Evolutionary conservation across 306 rosid species (phyloP).

Genomic region (Vachellia pachyceras): DNA sequence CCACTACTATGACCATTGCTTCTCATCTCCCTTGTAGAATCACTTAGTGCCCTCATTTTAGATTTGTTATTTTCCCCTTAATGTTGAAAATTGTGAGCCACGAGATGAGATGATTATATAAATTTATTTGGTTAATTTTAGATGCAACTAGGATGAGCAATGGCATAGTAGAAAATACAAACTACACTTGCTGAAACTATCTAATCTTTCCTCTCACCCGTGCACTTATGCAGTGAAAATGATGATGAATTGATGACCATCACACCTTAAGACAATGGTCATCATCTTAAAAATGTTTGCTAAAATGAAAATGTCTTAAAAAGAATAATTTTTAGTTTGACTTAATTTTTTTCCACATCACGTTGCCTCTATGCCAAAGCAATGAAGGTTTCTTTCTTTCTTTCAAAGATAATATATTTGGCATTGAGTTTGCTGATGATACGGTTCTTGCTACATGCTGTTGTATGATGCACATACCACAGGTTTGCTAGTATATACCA

Average conservation of each 20-base stretch:
- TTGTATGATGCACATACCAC: not conserved
- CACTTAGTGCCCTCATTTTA: not conserved
- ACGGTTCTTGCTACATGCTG: constrained; percentile 1
- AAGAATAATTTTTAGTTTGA: constrained; percentile 12
- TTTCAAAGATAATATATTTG: constrained; percentile 2
- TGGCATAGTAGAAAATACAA: not conserved
- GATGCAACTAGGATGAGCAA: constrained; percentile 13
- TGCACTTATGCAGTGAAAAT: not conserved
- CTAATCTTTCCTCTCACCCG: not conserved
- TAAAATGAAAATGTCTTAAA: too few species aligned
- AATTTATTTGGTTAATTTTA: not conserved
- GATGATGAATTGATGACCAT: not conserved
- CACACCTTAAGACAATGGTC: not conserved
- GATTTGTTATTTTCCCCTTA: not conserved
- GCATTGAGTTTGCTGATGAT: not conserved
- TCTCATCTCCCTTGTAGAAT: constrained; percentile 6
- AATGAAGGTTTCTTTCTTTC: constrained; percentile 3
- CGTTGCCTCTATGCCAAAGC: not conserved
- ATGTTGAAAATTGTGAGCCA: constrained; percentile 21
- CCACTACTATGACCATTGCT: not conserved
- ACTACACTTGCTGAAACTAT: not conserved
- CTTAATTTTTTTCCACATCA: constrained; percentile 7
- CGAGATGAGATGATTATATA: not conserved
- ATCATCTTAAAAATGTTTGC: not conserved
- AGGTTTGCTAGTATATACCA: not conserved